Conservation (phyloP, 805 yeast genomes). For the Candida endomychidarum region DNA sequence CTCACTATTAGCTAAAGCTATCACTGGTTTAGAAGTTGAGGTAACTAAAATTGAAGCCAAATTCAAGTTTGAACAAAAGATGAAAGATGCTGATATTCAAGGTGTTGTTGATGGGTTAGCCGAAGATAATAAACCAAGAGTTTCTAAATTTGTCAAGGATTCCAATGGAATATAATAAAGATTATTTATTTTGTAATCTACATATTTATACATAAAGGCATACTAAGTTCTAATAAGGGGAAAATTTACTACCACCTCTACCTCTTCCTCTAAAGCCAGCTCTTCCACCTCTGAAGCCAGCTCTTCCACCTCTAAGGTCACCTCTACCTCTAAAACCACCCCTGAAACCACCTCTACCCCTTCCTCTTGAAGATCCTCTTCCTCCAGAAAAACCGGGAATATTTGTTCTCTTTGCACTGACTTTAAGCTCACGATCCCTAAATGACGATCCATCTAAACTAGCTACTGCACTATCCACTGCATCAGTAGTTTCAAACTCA, state of each 20-base stretch:
- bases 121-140: slow-evolving; percentile 31
- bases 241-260: slow-evolving; percentile 22
- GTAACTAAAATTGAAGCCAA: slow-evolving; percentile 49
- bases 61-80: slow-evolving; percentile 59
- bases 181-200: slow-evolving; percentile 4
- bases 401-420: slow-evolving; percentile 76
- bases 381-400: slow-evolving; percentile 60
- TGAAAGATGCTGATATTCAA: slow-evolving; percentile 41
- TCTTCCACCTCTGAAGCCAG: slow-evolving; percentile 9
- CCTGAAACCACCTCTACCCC: slow-evolving; percentile 40
- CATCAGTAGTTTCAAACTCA: slow-evolving; percentile 71
- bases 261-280: slow-evolving; percentile 10
- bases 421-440: slow-evolving; percentile 70
- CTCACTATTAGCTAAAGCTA: slow-evolving; percentile 44
- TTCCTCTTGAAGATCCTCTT: slow-evolving; percentile 27
- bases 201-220: slow-evolving; percentile 2
- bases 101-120: slow-evolving; percentile 53
- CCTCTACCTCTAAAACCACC: slow-evolving; percentile 14
- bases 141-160: slow-evolving; percentile 26
- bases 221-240: slow-evolving; percentile 18
- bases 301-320: slow-evolving; percentile 15
- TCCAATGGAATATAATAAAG: slow-evolving; percentile 12
- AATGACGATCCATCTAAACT: slow-evolving; percentile 63
- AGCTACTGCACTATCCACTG: slow-evolving; percentile 62
- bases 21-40: slow-evolving; percentile 57